A percentile compares a stretch with the other conserved stretches of the same genome.
Evolutionary conservation across 805 yeast species (phyloP).

Genomic region (Candida qinlingensis): DNA sequence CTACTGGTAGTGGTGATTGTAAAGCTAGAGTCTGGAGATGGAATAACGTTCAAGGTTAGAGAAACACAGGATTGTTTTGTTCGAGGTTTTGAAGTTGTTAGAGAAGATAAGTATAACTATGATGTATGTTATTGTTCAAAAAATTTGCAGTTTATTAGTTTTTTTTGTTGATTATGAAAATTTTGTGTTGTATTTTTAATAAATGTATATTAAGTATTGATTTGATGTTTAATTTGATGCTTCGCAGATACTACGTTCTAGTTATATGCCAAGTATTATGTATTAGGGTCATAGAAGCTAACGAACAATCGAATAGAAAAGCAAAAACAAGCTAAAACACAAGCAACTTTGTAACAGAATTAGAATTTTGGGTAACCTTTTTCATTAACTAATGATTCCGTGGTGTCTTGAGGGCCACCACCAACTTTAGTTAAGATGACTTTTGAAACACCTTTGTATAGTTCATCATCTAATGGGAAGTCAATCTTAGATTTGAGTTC

Average conservation of each 20-base stretch:
- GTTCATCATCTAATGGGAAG: conserved; percentile 42
- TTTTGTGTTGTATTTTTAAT: not conserved
- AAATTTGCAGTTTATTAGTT: not conserved
- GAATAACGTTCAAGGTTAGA: conserved; percentile 36
- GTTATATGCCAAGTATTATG: not conserved
- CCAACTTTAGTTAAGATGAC: conserved; percentile 86
- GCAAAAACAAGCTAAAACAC: not conserved
- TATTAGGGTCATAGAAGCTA: not conserved
- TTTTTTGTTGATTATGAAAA: not conserved
- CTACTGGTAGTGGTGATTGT: conserved; percentile 97
- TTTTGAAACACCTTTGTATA: conserved; percentile 70
- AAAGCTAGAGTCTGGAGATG: conserved; percentile 96
- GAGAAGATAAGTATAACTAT: not conserved
- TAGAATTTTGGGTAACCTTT: conserved; percentile 52
- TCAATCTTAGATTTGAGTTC: conserved; percentile 28
- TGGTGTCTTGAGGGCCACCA: conserved; percentile 69
- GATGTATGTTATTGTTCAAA: not conserved
- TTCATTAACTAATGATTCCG: conserved; percentile 50
- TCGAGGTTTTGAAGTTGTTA: not conserved
- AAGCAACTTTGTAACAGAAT: not conserved
- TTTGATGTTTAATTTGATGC: not conserved
- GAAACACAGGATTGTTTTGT: conserved; percentile 2
- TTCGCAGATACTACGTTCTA: not conserved
- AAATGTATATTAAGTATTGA: conserved; percentile 1
- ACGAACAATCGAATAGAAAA: not conserved